Base-by-base conservation (phyloP, 805 yeast species). In the Saccharomycopsis sp. region DNA sequence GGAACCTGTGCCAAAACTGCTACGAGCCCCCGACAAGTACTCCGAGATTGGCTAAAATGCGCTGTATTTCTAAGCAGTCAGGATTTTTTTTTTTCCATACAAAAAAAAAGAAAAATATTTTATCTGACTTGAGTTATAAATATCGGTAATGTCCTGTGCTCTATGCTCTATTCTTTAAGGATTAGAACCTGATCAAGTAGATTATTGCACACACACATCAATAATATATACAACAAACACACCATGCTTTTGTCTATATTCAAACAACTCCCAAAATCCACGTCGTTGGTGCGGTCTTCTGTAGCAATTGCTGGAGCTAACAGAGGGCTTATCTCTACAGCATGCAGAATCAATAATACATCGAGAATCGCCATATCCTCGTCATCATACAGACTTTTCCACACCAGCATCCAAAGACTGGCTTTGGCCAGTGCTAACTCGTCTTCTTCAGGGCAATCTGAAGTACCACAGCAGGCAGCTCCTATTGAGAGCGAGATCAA, bases 401-500 rank as follows among this genome's bases (percentile, higher is more conserved):
- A 44, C 12, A 44, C 49, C 22, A 19, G 22, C 22, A 19, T 19
- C 22, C 49, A n/a, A 7, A 44, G 19, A 44, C 22, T 12, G 19
- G 49, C 49, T 17, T 44, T 19, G 22, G 49, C 49, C 5, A 19
- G 22, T 17, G 19, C 49, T 17, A 44, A 7, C 22, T 19, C 49
- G 5, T 3, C 49, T 12, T 44, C 49, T 17, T 3, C 49, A 5
- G 3, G 9, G 20, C 22, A n/a, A 44, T 44, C 38, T 29, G 38
- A 29, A 5, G 5, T 29, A 12, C 38, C 38, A 29, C 38, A 29
- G 38, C 12, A 5, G 12, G 9, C 22, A 44, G 49, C 49, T 35
- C 41, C 41, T 12, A 17, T 44, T 29, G 51, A 42, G 17, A 23
- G n/a, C 25, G 44, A 47, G 19, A n/a, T 59, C 20, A 53, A 52